Evolutionary conservation across 2,329 filamentous ascomycete genomes (phyloP), one percentile per base, ranked within the genome.

Genomic region (Sporothrix pallida): DNA sequence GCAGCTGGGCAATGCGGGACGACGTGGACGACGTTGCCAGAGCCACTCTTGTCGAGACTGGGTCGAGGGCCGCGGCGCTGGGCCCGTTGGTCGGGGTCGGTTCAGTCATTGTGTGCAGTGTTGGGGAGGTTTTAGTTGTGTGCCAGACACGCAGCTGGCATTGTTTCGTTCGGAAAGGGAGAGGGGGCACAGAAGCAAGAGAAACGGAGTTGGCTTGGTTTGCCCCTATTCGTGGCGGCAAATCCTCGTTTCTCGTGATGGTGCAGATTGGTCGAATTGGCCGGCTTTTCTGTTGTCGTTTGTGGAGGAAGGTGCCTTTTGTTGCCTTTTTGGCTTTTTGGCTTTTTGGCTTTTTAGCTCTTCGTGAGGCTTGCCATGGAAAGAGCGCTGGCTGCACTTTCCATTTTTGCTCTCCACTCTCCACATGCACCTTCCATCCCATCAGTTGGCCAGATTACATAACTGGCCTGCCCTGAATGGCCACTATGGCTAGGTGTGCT

Each of bases 1-100:
- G 86, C 75, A 92, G 81, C 78, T 87, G 85, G 71, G 85, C 80
- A 76, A 88, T 87, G 67, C 91, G 87, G 23, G 81, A 78, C 48
- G 83, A 82, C 15, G 90, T 91, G 8, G 90, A 92, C 65, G 91
- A 91, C 58, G 89, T 90, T 70, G 85, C 84, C 75, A 92, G 81
- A 70, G 86, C 87, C 15, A 76, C 73, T 23, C 74, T 58, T n/a
- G 76, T 77, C 62, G 74, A 68, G n/a, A 74, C 70, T n/a, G 72
- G 70, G 71, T 77, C 76, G 52, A 75, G 52, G 50, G 63, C 68
- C 9, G 65, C 74, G 73, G 60, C 70, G 75, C 81, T 77, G 69
- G 79, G 78, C 73, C 80, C 46, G 78, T 77, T 81, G 82, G 79
- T 84, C 83, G 77, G 81, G 80, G 80, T 82, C 81, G 79, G 81